Percentiles rank a stretch among this genome's conserved stretches.
phyloP scores from a whole-genome alignment of 257 asterid genomes.

The Verbena officinalis region DNA sequence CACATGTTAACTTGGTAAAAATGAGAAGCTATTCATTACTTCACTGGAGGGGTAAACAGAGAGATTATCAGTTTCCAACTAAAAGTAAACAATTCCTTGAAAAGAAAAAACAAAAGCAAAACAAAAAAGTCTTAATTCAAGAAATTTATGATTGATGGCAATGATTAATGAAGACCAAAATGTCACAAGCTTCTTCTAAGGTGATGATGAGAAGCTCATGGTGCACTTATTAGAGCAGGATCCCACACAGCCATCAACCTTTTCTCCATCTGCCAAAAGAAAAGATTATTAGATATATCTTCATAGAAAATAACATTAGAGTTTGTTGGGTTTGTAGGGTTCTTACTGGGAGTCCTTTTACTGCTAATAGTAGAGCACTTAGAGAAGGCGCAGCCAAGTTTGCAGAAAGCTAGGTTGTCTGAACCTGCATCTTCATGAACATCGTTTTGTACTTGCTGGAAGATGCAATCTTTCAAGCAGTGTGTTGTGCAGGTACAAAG shows the following conservation, averaged over 20 bases:
- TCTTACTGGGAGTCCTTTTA: slow-evolving; percentile 69
- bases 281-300: background rate
- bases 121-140: too few relatives aligned
- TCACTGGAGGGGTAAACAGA: background rate
- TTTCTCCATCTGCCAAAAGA: slow-evolving; percentile 59
- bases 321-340: too few relatives aligned
- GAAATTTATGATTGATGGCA: background rate
- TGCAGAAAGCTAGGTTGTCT: slow-evolving; percentile 66
- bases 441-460: slow-evolving; percentile 40
- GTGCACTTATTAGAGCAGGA: slow-evolving; percentile 78
- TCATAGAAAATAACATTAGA: too few relatives aligned
- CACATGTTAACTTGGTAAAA: background rate
- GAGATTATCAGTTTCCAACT: background rate
- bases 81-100: background rate
- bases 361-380: slow-evolving; percentile 72
- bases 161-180: background rate
- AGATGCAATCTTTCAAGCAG: slow-evolving; percentile 90
- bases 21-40: background rate
- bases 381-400: slow-evolving; percentile 87
- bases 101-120: too few relatives aligned
- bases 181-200: slow-evolving; percentile 24
- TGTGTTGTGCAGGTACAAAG: slow-evolving; percentile 86
- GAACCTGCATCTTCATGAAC: slow-evolving; percentile 27
- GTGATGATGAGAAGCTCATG: slow-evolving; percentile 54
- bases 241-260: slow-evolving; percentile 84